A percentile compares a stretch with the other conserved stretches of the same genome.
Conservation (phyloP, 257 asterid genomes). For the Gentiana dahurica region DNA sequence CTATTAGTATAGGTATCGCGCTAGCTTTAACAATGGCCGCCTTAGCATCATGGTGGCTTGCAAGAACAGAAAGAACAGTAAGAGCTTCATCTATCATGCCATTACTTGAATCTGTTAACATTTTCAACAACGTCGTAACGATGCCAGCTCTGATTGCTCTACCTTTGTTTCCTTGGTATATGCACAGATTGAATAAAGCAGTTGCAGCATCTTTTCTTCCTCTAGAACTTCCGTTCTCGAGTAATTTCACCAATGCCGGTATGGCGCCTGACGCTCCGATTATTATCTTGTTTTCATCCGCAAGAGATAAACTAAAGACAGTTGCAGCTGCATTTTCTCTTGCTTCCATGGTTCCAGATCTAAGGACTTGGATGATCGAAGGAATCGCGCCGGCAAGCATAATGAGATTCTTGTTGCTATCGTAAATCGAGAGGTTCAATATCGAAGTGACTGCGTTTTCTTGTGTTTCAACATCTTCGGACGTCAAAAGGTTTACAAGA, state of each 20-base stretch:
- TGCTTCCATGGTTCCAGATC: slow-evolving; percentile 87
- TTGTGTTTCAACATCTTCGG: slow-evolving; percentile 52
- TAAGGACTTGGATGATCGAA: slow-evolving; percentile 75
- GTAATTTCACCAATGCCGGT: slow-evolving; percentile 73
- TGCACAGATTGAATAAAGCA: slow-evolving; percentile 75
- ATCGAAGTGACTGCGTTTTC: slow-evolving; percentile 83
- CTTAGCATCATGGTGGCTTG: slow-evolving; percentile 78
- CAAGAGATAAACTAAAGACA: slow-evolving; percentile 73
- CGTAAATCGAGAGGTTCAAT: slow-evolving; percentile 78
- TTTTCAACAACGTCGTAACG: slow-evolving; percentile 45
- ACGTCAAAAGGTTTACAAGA: slow-evolving; percentile 57
- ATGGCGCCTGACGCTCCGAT: slow-evolving; percentile 96
- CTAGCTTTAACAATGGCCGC: slow-evolving; percentile 58
- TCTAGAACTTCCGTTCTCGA: slow-evolving; percentile 53
- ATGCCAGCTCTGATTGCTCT: slow-evolving; percentile 87
- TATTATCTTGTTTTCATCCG: slow-evolving; percentile 75
- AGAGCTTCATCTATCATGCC: slow-evolving; percentile 84
- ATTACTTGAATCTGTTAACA: slow-evolving; percentile 62
- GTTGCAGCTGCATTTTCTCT: slow-evolving; percentile 94
- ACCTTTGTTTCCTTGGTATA: slow-evolving; percentile 86
- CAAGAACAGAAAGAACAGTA: slow-evolving; percentile 79
- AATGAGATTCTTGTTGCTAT: slow-evolving; percentile 60
- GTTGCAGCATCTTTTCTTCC: slow-evolving; percentile 97
- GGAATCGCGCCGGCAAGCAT: slow-evolving; percentile 93
- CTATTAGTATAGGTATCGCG: slow-evolving; percentile 64